phyloP scores from a whole-genome alignment of 2,329 filamentous ascomycete species.

The Aspergillus luchuensis region DNA sequence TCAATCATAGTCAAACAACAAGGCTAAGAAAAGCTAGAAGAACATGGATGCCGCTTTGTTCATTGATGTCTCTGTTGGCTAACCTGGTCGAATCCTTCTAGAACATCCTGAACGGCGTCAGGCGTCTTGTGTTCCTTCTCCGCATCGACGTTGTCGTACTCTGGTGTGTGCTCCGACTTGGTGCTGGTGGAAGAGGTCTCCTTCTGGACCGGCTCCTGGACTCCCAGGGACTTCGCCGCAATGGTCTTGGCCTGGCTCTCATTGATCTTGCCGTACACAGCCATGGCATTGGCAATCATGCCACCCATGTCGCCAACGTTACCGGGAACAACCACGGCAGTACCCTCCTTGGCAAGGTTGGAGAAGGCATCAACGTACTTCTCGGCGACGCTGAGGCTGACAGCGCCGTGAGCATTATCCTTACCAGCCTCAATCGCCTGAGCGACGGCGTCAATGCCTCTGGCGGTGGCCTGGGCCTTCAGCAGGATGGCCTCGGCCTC shows the following conservation, averaged over 20 bases:
- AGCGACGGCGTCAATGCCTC: slow-evolving; percentile 84
- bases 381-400: slow-evolving; percentile 88
- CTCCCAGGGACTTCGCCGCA: slow-evolving; percentile 41
- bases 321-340: slow-evolving; percentile 90
- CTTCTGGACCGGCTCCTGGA: slow-evolving; percentile 24
- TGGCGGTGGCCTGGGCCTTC: slow-evolving; percentile 81
- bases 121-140: slow-evolving; percentile 24
- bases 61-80: slow-evolving; percentile 36
- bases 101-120: slow-evolving; percentile 49
- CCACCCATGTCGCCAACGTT: slow-evolving; percentile 95
- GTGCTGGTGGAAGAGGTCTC: slow-evolving; percentile 8
- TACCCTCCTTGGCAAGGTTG: slow-evolving; percentile 91
- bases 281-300: slow-evolving; percentile 95
- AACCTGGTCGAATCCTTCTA: slow-evolving; percentile 52
- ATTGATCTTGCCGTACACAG: slow-evolving; percentile 91
- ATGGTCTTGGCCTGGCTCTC: slow-evolving; percentile 72
- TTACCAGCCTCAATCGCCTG: slow-evolving; percentile 72
- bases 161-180: slow-evolving; percentile 32
- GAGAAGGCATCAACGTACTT: slow-evolving; percentile 97
- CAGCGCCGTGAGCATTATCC: slow-evolving; percentile 74
- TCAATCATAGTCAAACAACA: slow-evolving; percentile 5
- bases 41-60: slow-evolving; percentile 1
- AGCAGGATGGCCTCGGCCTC: slow-evolving; percentile 91
- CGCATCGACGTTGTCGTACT: slow-evolving; percentile 18
- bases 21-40: slow-evolving; percentile 1